Percentiles rank a stretch among this genome's conserved stretches.
Evolutionary conservation across 306 rosid genomes (phyloP).

Genomic region (Casuarina glauca): DNA sequence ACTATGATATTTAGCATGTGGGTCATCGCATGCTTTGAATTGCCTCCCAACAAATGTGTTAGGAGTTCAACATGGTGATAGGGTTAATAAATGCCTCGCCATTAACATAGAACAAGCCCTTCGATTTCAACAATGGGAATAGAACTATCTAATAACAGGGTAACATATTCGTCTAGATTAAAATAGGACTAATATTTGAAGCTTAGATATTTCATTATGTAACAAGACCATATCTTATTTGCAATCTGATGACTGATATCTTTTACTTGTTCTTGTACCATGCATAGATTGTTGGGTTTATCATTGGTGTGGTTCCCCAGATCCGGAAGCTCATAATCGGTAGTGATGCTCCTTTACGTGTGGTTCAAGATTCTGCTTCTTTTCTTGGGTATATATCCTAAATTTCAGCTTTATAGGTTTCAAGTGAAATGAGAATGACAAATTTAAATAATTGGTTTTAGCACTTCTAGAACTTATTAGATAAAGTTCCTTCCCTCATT

Average conservation of each 20-base stretch:
- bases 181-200: too few relatives aligned
- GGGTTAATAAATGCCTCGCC: too few relatives aligned
- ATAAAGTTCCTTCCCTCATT: neutral
- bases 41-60: too few relatives aligned
- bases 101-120: too few relatives aligned
- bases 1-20: too few relatives aligned
- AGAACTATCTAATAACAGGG: neutral
- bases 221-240: neutral
- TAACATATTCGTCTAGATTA: neutral
- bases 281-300: constrained; percentile 61
- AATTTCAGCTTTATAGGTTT: constrained; percentile 10
- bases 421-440: neutral
- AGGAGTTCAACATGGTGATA: too few relatives aligned
- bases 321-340: constrained; percentile 54
- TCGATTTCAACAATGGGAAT: too few relatives aligned
- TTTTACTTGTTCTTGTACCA: neutral
- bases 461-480: neutral
- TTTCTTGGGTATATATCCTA: constrained; percentile 55
- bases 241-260: neutral
- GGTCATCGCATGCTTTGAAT: too few relatives aligned
- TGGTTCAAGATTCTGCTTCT: constrained; percentile 58
- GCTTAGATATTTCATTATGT: neutral
- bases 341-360: constrained; percentile 65
- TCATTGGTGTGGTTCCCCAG: constrained; percentile 55
- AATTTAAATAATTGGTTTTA: neutral